Evolutionary conservation across 139 green algal genomes (phyloP).

Genomic region (Desmodesmus armatus): DNA sequence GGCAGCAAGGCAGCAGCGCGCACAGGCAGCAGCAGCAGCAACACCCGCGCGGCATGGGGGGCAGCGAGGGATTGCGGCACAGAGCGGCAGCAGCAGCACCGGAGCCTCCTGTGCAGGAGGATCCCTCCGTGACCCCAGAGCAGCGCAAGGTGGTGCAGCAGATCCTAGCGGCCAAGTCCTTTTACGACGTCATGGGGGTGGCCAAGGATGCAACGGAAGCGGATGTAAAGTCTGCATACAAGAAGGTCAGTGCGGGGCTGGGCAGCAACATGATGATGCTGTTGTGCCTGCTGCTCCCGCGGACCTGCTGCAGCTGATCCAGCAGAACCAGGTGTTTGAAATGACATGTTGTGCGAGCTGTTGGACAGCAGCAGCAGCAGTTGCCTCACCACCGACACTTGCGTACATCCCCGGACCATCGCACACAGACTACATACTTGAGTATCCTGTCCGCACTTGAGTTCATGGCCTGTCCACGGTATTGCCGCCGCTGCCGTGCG

Average conservation of each 20-base stretch:
- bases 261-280: too few species aligned
- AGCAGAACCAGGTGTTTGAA: too few species aligned
- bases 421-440: too few species aligned
- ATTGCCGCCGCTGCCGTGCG: too few species aligned
- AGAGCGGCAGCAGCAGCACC: conserved; percentile 17
- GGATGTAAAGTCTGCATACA: conserved; percentile 77
- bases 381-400: too few species aligned
- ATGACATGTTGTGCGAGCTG: too few species aligned
- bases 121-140: conserved; percentile 52
- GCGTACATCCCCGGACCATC: too few species aligned
- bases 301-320: too few species aligned
- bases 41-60: conserved; percentile 19
- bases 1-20: neutral
- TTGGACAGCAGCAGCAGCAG: too few species aligned
- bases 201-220: conserved; percentile 56
- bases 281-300: too few species aligned
- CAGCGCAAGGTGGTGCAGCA: conserved; percentile 57
- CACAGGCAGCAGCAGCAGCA: conserved; percentile 31
- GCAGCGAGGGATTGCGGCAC: conserved; percentile 27
- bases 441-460: too few species aligned
- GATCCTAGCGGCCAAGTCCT: conserved; percentile 56
- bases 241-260: conserved; percentile 71
- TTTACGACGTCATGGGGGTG: conserved; percentile 68
- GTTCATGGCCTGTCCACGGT: too few species aligned
- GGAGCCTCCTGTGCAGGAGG: neutral